Conservation (phyloP, 768 basidiomycete species). For the Ramaria rubella region DNA sequence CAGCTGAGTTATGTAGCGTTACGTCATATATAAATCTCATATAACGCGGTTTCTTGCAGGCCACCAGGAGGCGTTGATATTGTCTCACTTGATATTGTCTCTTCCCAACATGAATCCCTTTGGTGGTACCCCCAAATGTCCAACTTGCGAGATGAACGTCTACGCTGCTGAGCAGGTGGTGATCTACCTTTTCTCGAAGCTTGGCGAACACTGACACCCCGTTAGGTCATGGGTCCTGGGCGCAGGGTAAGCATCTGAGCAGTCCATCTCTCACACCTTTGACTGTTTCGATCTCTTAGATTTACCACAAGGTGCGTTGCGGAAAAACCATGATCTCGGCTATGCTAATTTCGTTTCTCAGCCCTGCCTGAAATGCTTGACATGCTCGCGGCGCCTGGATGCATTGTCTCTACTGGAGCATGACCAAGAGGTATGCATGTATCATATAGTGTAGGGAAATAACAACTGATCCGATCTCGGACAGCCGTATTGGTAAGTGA, state of each 20-base stretch:
- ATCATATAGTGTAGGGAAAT: neutral
- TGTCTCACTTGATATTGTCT: too few species aligned
- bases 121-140: constrained; percentile 65
- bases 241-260: constrained; percentile 56
- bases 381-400: constrained; percentile 73
- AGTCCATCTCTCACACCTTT: neutral
- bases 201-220: constrained; percentile 9
- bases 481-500: constrained; percentile 41
- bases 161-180: constrained; percentile 86
- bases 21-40: too few species aligned
- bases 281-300: constrained; percentile 32
- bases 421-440: constrained; percentile 62
- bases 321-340: neutral
- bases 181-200: neutral
- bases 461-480: neutral
- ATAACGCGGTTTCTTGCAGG: too few species aligned
- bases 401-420: constrained; percentile 75
- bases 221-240: constrained; percentile 77
- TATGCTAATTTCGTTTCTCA: constrained; percentile 25
- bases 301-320: constrained; percentile 65
- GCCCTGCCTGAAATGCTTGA: constrained; percentile 75
- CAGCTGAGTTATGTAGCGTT: too few species aligned
- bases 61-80: too few species aligned
- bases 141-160: constrained; percentile 66
- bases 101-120: constrained; percentile 57